Conservation (phyloP, 1,139 yeast genomes). For the Magnusiomyces paraingens region DNA sequence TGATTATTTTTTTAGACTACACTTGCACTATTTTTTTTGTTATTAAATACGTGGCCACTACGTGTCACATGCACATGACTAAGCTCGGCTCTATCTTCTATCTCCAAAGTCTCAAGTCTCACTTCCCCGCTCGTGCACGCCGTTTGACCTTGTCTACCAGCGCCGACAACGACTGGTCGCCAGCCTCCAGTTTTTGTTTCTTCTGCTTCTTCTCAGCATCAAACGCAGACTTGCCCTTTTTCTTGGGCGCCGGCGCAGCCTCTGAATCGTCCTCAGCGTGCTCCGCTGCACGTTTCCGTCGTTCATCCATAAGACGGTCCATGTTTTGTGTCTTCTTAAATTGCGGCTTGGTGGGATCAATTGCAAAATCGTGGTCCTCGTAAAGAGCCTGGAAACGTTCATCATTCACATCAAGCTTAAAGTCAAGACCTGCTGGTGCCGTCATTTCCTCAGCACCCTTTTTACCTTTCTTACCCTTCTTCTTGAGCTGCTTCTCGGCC, state of each 20-base stretch:
- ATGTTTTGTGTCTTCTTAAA: conserved; percentile 82
- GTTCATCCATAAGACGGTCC: conserved; percentile 71
- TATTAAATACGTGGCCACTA: no score
- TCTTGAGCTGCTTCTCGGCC: conserved; percentile 46
- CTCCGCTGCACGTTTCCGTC: conserved; percentile 46
- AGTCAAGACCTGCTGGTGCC: conserved; percentile 23
- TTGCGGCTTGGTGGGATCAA: conserved; percentile 75
- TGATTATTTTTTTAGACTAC: no score
- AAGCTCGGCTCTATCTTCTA: no score
- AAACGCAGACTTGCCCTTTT: conserved; percentile 8
- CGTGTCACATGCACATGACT: no score
- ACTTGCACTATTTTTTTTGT: no score
- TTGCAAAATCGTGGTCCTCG: conserved; percentile 85
- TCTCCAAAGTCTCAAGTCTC: background rate
- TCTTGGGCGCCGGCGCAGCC: conserved; percentile 5
- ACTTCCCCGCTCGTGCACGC: conserved; percentile 16
- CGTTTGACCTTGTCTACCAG: conserved; percentile 27
- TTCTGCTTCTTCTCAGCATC: conserved; percentile 15
- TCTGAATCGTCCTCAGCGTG: conserved; percentile 6
- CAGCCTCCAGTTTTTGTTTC: conserved; percentile 14
- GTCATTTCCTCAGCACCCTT: conserved; percentile 49
- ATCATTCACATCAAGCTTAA: conserved; percentile 66
- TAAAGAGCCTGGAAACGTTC: conserved; percentile 84
- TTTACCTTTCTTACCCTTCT: conserved; percentile 53
- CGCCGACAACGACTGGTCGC: conserved; percentile 19